These are phyloP conservation scores for Camillea tinctor DNA, from an alignment of 2,329 filamentous ascomycete species.

Conservation along the genomic window DNA sequence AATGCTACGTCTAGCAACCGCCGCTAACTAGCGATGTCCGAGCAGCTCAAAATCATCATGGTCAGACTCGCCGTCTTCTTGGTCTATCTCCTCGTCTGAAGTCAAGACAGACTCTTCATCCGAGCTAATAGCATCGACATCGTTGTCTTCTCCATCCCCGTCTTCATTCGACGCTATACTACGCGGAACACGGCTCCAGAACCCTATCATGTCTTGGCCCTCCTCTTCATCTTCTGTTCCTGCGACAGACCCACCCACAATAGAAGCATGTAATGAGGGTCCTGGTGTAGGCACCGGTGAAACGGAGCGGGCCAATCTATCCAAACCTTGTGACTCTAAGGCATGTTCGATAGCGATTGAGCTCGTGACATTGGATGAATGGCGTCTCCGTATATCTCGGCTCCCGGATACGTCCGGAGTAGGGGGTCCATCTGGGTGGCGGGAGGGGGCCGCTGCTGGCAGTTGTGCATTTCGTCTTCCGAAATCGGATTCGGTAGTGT, in stretches of 20 bases:
- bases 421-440: conserved; percentile 9
- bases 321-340: conserved; percentile 29
- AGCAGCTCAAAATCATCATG: conserved; percentile 42
- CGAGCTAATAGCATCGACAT: conserved; percentile 21
- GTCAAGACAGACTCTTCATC: conserved; percentile 28
- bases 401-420: conserved; percentile 12
- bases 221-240: conserved; percentile 43
- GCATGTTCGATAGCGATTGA: conserved; percentile 15
- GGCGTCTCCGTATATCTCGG: conserved; percentile 32
- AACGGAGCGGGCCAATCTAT: conserved; percentile 45
- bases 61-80: conserved; percentile 47
- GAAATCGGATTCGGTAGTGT: conserved; percentile 17
- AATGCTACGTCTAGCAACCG: conserved; percentile 14
- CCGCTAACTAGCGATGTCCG: conserved; percentile 33
- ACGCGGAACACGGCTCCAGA: conserved; percentile 53
- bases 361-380: conserved; percentile 32
- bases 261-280: conserved; percentile 20
- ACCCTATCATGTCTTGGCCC: conserved; percentile 55
- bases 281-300: conserved; percentile 36
- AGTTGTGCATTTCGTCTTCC: conserved; percentile 17
- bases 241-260: conserved; percentile 17
- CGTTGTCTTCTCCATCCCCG: conserved; percentile 36
- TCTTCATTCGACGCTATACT: conserved; percentile 36
- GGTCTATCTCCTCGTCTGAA: conserved; percentile 43
- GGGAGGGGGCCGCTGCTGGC: conserved; percentile 14